Percentiles rank a stretch among this genome's conserved stretches.
Conservation (phyloP, 257 asterid genomes). For the Solanum medicagineum region DNA sequence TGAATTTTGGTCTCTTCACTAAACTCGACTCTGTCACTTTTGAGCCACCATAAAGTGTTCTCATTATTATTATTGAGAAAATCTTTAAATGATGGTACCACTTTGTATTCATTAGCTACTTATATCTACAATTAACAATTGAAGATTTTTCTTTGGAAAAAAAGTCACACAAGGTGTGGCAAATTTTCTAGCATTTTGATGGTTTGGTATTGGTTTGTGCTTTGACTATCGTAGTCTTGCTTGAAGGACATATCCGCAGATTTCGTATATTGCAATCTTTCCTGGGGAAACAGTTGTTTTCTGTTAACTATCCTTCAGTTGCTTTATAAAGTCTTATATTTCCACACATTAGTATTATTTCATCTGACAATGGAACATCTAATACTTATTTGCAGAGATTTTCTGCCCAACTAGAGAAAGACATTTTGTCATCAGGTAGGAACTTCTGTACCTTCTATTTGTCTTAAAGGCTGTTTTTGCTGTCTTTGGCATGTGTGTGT, state of each 20-base stretch:
- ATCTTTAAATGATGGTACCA: background rate
- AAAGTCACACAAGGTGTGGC: background rate
- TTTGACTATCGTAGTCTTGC: background rate
- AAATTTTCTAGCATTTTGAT: background rate
- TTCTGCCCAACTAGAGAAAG: conserved; percentile 87
- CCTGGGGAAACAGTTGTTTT: background rate
- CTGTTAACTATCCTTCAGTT: background rate
- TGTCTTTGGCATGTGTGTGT: background rate
- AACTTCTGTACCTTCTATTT: background rate
- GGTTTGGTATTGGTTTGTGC: background rate
- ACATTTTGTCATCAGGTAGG: conserved; percentile 79
- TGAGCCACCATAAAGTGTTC: background rate
- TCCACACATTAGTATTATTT: background rate
- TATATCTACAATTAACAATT: background rate
- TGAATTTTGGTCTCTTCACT: background rate
- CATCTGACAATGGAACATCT: conserved; percentile 4
- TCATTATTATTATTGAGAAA: background rate
- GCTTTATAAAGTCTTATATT: background rate
- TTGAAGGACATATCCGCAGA: background rate
- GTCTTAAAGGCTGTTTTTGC: background rate
- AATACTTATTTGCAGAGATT: conserved; percentile 41
- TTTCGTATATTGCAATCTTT: background rate
- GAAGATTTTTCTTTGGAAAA: background rate
- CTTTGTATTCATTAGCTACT: background rate
- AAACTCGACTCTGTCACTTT: background rate